A percentile compares a stretch with the other conserved stretches of the same genome.
These are phyloP conservation scores for Yamadazyma insecticola DNA, from an alignment of 805 yeast species.

Conservation along the genomic window DNA sequence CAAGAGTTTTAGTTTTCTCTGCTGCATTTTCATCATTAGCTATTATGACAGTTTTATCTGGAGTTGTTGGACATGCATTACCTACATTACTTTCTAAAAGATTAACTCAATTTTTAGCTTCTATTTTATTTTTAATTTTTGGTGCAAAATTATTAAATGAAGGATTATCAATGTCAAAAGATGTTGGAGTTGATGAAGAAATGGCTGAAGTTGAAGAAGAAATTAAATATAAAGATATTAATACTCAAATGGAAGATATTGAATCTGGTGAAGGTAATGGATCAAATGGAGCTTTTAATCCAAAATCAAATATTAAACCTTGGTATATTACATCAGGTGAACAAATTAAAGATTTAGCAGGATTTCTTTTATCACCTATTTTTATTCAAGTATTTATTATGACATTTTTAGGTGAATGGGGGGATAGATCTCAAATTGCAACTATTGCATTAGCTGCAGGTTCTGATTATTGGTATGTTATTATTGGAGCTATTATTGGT, in stretches of 20 bases:
- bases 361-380: slow-evolving; percentile 71
- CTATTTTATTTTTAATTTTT: slow-evolving; percentile 73
- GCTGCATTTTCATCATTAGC: slow-evolving; percentile 83
- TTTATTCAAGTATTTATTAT: slow-evolving; percentile 94
- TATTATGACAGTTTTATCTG: slow-evolving; percentile 88
- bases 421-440: slow-evolving; percentile 96
- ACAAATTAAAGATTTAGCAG: slow-evolving; percentile 51
- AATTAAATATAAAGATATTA: slow-evolving; percentile 59
- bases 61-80: slow-evolving; percentile 85
- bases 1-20: slow-evolving; percentile 77
- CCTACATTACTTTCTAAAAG: slow-evolving; percentile 79
- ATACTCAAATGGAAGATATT: slow-evolving; percentile 45
- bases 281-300: slow-evolving; percentile 4
- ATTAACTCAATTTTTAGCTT: slow-evolving; percentile 78
- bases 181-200: slow-evolving; percentile 89
- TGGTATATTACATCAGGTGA: slow-evolving; percentile 26
- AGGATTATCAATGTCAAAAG: slow-evolving; percentile 76
- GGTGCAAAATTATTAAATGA: slow-evolving; percentile 74
- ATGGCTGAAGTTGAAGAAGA: slow-evolving; percentile 97
- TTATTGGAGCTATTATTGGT: slow-evolving; percentile 84
- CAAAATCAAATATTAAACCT: slow-evolving; percentile 12
- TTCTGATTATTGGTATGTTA: slow-evolving; percentile 83
- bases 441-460: slow-evolving; percentile 99
- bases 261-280: slow-evolving; percentile 62
- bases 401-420: slow-evolving; percentile 99